A percentile compares a stretch with the other conserved stretches of the same genome.
These are phyloP conservation scores for Iodosphaeria phyllophila DNA, from an alignment of 2,329 filamentous ascomycete species.

Conservation along the genomic window DNA sequence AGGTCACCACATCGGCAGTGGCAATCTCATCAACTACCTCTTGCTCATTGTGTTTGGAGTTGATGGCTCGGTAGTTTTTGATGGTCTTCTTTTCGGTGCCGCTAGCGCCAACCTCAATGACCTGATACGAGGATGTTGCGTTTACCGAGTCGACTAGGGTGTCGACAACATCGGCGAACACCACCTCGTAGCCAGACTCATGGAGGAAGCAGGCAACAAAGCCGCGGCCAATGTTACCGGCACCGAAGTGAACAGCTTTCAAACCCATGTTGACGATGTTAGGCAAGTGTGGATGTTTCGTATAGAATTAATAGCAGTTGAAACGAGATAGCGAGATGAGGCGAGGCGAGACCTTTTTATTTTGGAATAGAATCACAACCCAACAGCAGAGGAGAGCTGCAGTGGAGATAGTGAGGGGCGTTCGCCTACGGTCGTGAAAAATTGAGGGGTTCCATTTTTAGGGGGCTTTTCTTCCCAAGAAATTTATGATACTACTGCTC, in stretches of 20 bases:
- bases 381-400: no score
- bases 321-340: no score
- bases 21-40: constrained; percentile 73
- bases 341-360: no score
- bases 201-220: constrained; percentile 86
- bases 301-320: no score
- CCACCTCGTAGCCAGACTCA: constrained; percentile 85
- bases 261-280: no score
- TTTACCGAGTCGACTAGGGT: constrained; percentile 66
- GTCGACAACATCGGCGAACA: constrained; percentile 92
- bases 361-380: no score
- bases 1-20: constrained; percentile 80
- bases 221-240: constrained; percentile 71
- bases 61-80: constrained; percentile 92
- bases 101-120: constrained; percentile 79
- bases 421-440: no score
- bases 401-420: no score
- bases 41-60: constrained; percentile 70
- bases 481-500: no score
- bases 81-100: constrained; percentile 69
- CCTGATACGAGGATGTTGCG: constrained; percentile 57
- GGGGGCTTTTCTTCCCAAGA: no score
- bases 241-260: constrained; percentile 74
- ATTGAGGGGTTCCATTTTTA: no score
- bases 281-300: no score